These are phyloP conservation scores for Rhizophagus clarus DNA, from an alignment of 192 early-diverging fungal genomes.

Conservation along the genomic window DNA sequence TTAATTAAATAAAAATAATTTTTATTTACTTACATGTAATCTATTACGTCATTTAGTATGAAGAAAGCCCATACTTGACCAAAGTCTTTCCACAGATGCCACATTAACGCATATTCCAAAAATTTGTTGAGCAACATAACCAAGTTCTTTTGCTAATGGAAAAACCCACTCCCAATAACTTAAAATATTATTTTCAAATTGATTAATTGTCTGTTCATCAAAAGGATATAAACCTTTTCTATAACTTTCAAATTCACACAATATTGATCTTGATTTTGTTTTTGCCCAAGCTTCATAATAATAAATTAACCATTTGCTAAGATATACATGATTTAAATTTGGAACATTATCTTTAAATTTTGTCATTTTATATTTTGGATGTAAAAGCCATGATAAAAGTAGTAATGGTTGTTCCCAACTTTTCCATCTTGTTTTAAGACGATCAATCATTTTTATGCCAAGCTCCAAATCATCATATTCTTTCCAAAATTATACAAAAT, in stretches of 20 bases:
- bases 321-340: constrained; percentile 18
- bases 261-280: background rate
- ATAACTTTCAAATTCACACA: background rate
- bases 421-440: background rate
- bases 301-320: too few species aligned
- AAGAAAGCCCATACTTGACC: background rate
- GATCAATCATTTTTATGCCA: background rate
- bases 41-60: background rate
- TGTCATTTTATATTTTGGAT: background rate
- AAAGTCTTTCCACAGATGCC: constrained; percentile 6
- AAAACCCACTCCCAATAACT: background rate
- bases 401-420: background rate
- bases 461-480: constrained; percentile 1
- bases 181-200: background rate
- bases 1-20: too few species aligned
- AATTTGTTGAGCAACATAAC: constrained; percentile 1
- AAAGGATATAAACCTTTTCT: constrained; percentile 9
- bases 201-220: constrained; percentile 1
- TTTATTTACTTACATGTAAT: constrained; percentile 10
- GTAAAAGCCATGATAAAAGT: background rate
- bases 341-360: background rate
- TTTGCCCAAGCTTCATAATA: constrained; percentile 10
- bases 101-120: constrained; percentile 18
- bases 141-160: background rate
- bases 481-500: constrained; percentile 8